Evolutionary conservation across 2,329 filamentous ascomycete genomes (phyloP).

Genomic region (Aspergillus latus): DNA sequence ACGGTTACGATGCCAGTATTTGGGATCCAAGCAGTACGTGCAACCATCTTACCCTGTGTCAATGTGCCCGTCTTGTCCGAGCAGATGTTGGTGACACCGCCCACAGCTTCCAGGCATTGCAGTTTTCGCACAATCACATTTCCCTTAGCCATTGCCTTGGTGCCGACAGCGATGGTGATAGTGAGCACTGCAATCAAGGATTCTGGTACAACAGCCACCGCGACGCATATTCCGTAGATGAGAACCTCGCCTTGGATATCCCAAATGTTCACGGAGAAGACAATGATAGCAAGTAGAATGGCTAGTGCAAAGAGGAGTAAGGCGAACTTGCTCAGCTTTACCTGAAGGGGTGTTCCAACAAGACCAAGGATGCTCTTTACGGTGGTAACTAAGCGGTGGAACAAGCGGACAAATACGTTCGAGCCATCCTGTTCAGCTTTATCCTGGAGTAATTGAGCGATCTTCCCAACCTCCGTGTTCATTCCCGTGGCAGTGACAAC

Average conservation of each 20-base stretch:
- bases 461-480: constrained; percentile 62
- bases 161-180: constrained; percentile 60
- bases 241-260: constrained; percentile 57
- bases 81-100: constrained; percentile 59
- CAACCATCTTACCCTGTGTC: constrained; percentile 60
- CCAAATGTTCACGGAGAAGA: constrained; percentile 60
- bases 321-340: constrained; percentile 81
- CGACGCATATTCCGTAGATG: constrained; percentile 60
- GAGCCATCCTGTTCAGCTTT: constrained; percentile 35
- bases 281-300: constrained; percentile 61
- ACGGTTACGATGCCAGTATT: constrained; percentile 54
- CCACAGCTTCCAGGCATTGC: constrained; percentile 56
- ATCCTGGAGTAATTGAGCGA: constrained; percentile 57
- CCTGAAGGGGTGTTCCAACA: constrained; percentile 76
- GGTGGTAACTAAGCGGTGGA: constrained; percentile 44
- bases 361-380: constrained; percentile 54
- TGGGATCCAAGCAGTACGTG: constrained; percentile 58
- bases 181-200: constrained; percentile 63
- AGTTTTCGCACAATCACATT: constrained; percentile 57
- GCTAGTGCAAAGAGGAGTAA: constrained; percentile 75
- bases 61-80: constrained; percentile 59
- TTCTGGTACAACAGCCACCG: constrained; percentile 62
- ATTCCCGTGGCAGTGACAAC: constrained; percentile 62
- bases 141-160: constrained; percentile 54
- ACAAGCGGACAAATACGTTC: constrained; percentile 28